Evolutionary conservation across 257 asterid genomes (phyloP), one percentile per base, ranked within the genome.

Genomic region (Paraleonurus japonicus): DNA sequence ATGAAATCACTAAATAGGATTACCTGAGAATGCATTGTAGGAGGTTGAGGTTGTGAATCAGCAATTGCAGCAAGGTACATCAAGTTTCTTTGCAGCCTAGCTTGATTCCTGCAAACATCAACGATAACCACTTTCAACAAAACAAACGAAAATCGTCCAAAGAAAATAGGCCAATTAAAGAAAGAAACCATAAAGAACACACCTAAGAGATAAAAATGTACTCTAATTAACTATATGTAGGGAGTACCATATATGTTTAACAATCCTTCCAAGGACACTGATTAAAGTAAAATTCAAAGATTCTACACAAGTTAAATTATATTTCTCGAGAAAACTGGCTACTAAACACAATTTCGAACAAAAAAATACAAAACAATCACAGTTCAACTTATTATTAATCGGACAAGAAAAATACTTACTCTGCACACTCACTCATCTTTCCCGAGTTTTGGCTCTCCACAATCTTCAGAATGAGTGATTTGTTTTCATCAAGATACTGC

Each of bases 391-490:
- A 23, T 1, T 5, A 19, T 2, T 20, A n/a, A 15, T 3, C 16
- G n/a, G 0, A 22, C 12, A 57, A 20, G 7, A 61, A 12, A 35
- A 9, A 13, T 10, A 76, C 95, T 94, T 84, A 94, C 99, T 94
- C 97, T 0, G 96, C 97, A 72, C 97, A 89, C 50, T 94, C 99
- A 45, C 76, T 87, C 72, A 91, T 70, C 83, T 92, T 94, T 28
- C 99, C 99, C 0, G 96, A 85, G 88, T 88, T 94, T 61, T 94
- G 99, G 85, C 89, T 91, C 89, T 94, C 99, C n/a, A 94, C 99
- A 61, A 94, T 94, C 95, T 87, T 94, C 84, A 94, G 75, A 79
- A 94, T 94, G 48, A 94, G 84, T 4, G 99, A 91, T 76, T 94
- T 94, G 89, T 94, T 94, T 77, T 94, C 99, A 82, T 94, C 99